Evolutionary conservation across 176 grass and related monocot genomes (phyloP).

Genomic region (Ananas comosus): DNA sequence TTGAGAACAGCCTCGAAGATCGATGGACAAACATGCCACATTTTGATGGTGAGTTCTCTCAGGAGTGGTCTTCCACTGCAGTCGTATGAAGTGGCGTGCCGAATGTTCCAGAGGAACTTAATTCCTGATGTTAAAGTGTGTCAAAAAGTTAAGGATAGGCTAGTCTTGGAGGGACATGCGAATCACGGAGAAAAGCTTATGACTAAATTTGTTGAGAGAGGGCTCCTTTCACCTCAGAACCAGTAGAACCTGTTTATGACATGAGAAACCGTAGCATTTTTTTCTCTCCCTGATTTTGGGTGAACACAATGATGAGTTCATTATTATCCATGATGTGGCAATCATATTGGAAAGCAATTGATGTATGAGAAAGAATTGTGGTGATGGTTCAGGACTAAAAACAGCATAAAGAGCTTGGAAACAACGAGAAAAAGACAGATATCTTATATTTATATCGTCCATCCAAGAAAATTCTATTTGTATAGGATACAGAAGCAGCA

Average conservation of each 20-base stretch:
- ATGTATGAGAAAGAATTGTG: too few relatives aligned
- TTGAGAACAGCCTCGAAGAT: slow-evolving; percentile 67
- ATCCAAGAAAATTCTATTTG: too few relatives aligned
- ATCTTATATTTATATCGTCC: too few relatives aligned
- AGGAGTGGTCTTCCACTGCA: slow-evolving; percentile 40
- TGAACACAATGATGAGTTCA: not conserved
- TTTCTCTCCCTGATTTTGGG: not conserved
- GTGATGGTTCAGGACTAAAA: too few relatives aligned
- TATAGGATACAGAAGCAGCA: too few relatives aligned
- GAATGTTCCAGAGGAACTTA: slow-evolving; percentile 71
- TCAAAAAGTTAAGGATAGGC: slow-evolving; percentile 40
- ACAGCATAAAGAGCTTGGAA: too few relatives aligned
- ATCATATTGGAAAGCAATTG: not conserved
- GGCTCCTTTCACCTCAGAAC: slow-evolving; percentile 34
- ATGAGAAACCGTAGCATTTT: not conserved
- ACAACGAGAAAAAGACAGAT: too few relatives aligned
- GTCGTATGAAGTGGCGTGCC: slow-evolving; percentile 75
- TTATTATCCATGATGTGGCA: not conserved
- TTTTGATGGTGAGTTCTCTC: slow-evolving; percentile 74
- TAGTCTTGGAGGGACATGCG: slow-evolving; percentile 31
- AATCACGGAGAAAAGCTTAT: slow-evolving; percentile 49
- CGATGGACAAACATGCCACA: slow-evolving; percentile 63
- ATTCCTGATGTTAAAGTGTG: slow-evolving; percentile 71
- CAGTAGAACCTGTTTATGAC: slow-evolving; percentile 23
- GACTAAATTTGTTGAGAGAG: slow-evolving; percentile 77